A percentile compares a stretch with the other conserved stretches of the same genome.
Conservation (phyloP, 2,329 filamentous ascomycete genomes). For the Penicillium sp. region DNA sequence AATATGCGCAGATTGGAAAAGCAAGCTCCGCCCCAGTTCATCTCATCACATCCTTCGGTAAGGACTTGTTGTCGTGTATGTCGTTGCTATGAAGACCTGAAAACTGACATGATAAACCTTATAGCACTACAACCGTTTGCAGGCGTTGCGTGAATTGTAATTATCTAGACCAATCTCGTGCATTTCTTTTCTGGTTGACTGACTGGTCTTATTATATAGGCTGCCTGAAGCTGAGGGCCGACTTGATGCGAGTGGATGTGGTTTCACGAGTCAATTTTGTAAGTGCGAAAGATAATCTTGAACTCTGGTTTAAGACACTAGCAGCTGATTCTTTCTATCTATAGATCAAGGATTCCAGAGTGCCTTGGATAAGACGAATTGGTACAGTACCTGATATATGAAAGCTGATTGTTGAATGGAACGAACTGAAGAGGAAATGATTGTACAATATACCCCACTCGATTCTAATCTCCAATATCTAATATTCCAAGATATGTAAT, state of each 20-base stretch:
- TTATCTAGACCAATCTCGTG: neutral
- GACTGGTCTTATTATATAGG: conserved; percentile 20
- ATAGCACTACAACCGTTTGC: conserved; percentile 51
- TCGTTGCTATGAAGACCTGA: neutral
- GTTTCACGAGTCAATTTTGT: conserved; percentile 25
- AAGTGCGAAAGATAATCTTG: conserved; percentile 16
- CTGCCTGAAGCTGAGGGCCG: conserved; percentile 36
- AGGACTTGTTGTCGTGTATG: conserved; percentile 8
- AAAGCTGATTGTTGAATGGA: neutral
- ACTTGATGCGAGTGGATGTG: conserved; percentile 40
- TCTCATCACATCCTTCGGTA: conserved; percentile 58
- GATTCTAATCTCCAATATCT: neutral
- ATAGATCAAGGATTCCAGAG: neutral
- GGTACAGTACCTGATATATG: neutral
- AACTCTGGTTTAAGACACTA: neutral
- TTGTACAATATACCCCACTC: neutral
- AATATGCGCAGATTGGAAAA: conserved; percentile 49
- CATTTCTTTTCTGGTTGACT: neutral
- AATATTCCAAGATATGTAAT: too few species aligned
- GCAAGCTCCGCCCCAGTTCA: conserved; percentile 50
- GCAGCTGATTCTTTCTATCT: neutral
- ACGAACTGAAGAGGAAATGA: neutral
- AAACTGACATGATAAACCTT: conserved; percentile 11
- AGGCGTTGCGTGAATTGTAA: conserved; percentile 52
- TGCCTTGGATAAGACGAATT: neutral